A percentile compares a stretch with the other conserved stretches of the same genome.
Conservation (phyloP, 768 basidiomycete species). For the Termitomyces sp. region DNA sequence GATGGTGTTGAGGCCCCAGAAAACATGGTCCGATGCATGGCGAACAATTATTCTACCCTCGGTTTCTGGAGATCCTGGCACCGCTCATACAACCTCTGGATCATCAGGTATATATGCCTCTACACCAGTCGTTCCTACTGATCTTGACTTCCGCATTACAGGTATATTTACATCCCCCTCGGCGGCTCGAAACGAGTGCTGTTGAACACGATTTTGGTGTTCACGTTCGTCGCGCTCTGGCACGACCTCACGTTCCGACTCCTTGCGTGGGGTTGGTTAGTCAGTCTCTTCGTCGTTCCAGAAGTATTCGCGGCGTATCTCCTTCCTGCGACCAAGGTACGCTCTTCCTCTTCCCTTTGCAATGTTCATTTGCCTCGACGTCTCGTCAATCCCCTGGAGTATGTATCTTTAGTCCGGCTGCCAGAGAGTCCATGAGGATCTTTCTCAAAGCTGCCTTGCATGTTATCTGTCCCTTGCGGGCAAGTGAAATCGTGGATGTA, state of each 20-base stretch:
- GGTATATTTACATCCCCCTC: constrained; percentile 92
- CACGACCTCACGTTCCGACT: constrained; percentile 88
- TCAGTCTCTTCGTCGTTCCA: constrained; percentile 85
- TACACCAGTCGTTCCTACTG: not conserved
- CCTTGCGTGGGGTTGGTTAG: constrained; percentile 95
- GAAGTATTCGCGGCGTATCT: constrained; percentile 62
- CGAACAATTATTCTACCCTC: constrained; percentile 88
- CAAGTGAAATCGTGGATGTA: not conserved
- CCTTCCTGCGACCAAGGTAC: constrained; percentile 61
- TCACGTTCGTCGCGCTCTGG: constrained; percentile 97
- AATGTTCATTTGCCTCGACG: not conserved
- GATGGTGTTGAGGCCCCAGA: constrained; percentile 93
- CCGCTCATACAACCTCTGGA: constrained; percentile 93
- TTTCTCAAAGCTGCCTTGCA: not conserved
- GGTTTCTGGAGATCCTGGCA: constrained; percentile 99
- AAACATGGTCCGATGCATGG: constrained; percentile 99
- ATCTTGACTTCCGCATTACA: constrained; percentile 20
- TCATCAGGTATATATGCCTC: constrained; percentile 56
- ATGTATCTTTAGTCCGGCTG: not conserved
- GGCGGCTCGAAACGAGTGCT: constrained; percentile 58
- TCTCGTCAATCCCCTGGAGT: not conserved
- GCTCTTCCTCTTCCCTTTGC: not conserved
- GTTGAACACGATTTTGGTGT: constrained; percentile 70
- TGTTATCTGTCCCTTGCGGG: not conserved
- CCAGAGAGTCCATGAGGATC: not conserved